Evolutionary conservation across 2,329 filamentous ascomycete species (phyloP).

Genomic region (Talaromyces sp.): DNA sequence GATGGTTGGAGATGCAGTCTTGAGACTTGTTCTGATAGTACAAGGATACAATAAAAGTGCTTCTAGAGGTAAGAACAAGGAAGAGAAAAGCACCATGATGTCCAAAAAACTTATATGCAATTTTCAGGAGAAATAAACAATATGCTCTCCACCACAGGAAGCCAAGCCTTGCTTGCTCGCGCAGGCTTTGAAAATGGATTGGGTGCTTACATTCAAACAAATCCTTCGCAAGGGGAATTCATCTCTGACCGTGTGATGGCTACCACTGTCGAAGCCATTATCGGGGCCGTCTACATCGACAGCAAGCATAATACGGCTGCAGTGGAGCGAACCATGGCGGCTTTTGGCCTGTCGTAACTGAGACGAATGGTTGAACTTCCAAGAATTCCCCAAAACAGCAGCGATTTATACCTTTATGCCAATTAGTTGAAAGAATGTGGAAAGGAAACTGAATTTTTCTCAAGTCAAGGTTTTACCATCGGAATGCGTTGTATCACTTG

Average conservation of each 20-base stretch:
- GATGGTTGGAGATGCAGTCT: slow-evolving; percentile 1
- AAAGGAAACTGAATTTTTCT: not conserved
- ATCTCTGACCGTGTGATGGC: slow-evolving; percentile 20
- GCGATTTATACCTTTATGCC: not conserved
- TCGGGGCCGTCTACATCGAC: slow-evolving; percentile 29
- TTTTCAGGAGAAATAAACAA: slow-evolving; percentile 1
- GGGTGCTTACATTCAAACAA: slow-evolving; percentile 9
- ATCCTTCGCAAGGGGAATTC: slow-evolving; percentile 12
- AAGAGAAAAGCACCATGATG: not conserved
- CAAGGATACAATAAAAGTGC: not conserved
- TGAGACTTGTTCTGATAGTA: not conserved
- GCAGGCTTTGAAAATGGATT: slow-evolving; percentile 9
- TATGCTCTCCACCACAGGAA: not conserved
- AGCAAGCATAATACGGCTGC: slow-evolving; percentile 13
- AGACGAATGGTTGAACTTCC: not conserved
- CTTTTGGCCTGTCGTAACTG: not conserved
- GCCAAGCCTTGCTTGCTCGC: slow-evolving; percentile 12
- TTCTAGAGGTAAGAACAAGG: not conserved
- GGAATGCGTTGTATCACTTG: not conserved
- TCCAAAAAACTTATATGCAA: not conserved
- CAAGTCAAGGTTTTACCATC: not conserved
- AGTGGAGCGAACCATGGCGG: not conserved
- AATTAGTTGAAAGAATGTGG: not conserved
- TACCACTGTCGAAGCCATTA: slow-evolving; percentile 25
- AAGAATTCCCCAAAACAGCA: not conserved